phyloP scores from a whole-genome alignment of 192 early-diverging fungal species.

The Diversispora eburnea region DNA sequence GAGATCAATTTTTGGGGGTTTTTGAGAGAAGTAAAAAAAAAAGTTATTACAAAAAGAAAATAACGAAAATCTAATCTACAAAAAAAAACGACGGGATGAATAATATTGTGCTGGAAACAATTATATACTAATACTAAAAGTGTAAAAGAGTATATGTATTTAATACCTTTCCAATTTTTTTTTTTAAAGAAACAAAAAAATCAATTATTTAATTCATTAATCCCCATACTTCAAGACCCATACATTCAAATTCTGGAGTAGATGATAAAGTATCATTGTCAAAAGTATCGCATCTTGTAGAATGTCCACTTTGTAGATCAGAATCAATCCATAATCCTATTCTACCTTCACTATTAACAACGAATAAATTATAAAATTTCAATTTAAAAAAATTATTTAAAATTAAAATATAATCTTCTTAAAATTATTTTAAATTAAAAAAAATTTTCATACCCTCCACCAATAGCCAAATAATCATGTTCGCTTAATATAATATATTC shows the following conservation, averaged over 20 bases:
- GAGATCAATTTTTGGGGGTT: too few relatives aligned
- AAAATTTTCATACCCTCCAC: constrained; percentile 62
- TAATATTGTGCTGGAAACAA: too few relatives aligned
- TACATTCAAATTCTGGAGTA: constrained; percentile 19
- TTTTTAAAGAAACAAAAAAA: too few relatives aligned
- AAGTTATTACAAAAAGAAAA: too few relatives aligned
- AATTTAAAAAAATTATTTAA: neutral
- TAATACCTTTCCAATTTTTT: too few relatives aligned
- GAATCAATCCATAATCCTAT: constrained; percentile 75
- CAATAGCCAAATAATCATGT: constrained; percentile 70
- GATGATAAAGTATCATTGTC: constrained; percentile 65
- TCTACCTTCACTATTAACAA: constrained; percentile 55
- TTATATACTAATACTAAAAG: too few relatives aligned
- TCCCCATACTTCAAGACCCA: constrained; percentile 29
- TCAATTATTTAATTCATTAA: constrained; percentile 15
- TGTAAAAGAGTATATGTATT: too few relatives aligned
- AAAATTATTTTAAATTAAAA: neutral
- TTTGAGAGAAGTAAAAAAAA: too few relatives aligned
- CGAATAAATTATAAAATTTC: neutral
- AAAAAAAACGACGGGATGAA: too few relatives aligned
- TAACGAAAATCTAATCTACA: too few relatives aligned
- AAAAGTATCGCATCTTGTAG: constrained; percentile 66
- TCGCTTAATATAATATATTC: constrained; percentile 78
- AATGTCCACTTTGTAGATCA: constrained; percentile 66
- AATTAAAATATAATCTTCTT: neutral